A percentile compares a stretch with the other conserved stretches of the same genome.
Evolutionary conservation across 768 basidiomycete genomes (phyloP).

Genomic region (Hygrocybe coccinea): DNA sequence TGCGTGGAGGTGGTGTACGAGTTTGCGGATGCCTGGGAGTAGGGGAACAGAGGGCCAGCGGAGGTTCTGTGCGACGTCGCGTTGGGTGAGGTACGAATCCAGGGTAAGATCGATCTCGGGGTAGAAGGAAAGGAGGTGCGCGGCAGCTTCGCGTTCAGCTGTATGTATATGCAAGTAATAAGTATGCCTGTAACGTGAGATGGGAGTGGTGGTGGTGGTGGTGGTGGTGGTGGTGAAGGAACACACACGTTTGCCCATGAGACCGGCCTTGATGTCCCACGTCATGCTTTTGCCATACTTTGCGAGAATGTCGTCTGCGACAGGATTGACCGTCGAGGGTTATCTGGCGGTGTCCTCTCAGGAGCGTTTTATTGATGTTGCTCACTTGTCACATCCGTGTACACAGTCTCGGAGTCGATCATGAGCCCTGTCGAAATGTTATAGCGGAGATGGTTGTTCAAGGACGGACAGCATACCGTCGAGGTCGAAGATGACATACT

Average conservation of each 20-base stretch:
- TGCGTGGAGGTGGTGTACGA: constrained; percentile 65
- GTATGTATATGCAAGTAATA: no score
- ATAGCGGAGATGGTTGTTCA: neutral
- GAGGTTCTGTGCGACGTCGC: constrained; percentile 53
- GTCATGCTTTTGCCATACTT: constrained; percentile 74
- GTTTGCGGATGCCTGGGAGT: constrained; percentile 67
- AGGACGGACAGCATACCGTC: constrained; percentile 43
- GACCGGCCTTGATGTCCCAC: constrained; percentile 84
- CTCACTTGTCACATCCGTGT: constrained; percentile 72
- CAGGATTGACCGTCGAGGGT: neutral
- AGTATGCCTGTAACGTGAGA: no score
- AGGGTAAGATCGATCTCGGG: constrained; percentile 63
- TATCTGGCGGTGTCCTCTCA: no score
- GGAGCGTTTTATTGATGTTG: neutral
- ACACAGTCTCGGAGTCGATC: constrained; percentile 73
- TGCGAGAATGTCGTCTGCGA: constrained; percentile 64
- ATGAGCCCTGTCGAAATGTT: constrained; percentile 47
- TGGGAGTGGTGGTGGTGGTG: neutral
- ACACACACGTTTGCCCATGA: constrained; percentile 77
- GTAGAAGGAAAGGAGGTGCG: constrained; percentile 72
- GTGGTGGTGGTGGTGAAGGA: constrained; percentile 10
- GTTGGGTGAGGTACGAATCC: constrained; percentile 54
- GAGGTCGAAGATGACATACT: constrained; percentile 72
- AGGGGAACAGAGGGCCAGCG: constrained; percentile 66
- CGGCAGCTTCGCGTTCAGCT: constrained; percentile 63